These are phyloP conservation scores for Aschersonia sp. DNA, from an alignment of 2,329 filamentous ascomycete species.

Conservation along the genomic window DNA sequence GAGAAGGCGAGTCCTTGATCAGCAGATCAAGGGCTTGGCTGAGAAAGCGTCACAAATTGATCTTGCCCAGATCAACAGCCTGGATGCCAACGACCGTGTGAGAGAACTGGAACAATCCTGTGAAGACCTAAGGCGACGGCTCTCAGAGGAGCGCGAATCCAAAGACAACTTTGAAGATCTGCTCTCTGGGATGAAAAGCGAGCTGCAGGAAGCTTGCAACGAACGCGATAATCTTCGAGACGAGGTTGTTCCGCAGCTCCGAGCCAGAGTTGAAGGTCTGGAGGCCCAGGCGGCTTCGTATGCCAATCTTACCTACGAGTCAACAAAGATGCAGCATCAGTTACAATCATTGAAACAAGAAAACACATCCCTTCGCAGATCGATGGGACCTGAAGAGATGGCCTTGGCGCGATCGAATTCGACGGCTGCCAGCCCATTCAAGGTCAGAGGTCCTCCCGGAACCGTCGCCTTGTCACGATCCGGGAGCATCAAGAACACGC, in stretches of 20 bases:
- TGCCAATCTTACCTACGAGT: constrained; percentile 63
- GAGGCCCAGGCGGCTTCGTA: constrained; percentile 61
- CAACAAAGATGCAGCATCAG: constrained; percentile 78
- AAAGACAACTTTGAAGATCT: constrained; percentile 94
- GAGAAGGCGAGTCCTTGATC: constrained; percentile 61
- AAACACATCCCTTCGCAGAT: constrained; percentile 43
- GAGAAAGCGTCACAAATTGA: constrained; percentile 57
- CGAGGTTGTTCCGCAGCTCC: constrained; percentile 69
- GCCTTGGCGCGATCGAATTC: constrained; percentile 51
- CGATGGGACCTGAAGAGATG: constrained; percentile 8
- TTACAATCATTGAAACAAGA: constrained; percentile 55
- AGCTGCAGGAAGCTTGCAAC: constrained; percentile 69
- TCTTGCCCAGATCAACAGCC: constrained; percentile 36
- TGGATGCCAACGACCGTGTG: constrained; percentile 46
- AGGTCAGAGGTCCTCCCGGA: constrained; percentile 21
- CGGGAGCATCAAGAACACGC: constrained; percentile 35
- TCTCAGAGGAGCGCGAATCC: constrained; percentile 71
- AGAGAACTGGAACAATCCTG: constrained; percentile 68
- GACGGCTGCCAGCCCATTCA: constrained; percentile 39
- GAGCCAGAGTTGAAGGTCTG: constrained; percentile 61
- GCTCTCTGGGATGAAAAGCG: constrained; percentile 65
- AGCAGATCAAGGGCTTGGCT: constrained; percentile 71
- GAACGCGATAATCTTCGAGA: constrained; percentile 88
- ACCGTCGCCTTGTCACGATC: constrained; percentile 41
- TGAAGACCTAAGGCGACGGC: constrained; percentile 68